phyloP scores from a whole-genome alignment of 257 asterid species.

The Solanum paucissectum region DNA sequence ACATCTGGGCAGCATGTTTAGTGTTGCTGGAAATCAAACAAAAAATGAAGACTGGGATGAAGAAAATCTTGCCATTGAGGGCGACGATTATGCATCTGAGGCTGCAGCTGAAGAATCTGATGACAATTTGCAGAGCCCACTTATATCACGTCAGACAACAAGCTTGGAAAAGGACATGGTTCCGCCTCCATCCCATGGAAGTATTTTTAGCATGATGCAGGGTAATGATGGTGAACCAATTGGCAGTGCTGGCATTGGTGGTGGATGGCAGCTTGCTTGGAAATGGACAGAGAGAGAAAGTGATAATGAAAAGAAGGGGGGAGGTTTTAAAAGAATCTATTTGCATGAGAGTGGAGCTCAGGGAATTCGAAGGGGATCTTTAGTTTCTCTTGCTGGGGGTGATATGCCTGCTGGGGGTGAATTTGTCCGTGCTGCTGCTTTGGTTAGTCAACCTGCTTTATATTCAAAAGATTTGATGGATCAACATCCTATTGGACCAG shows the following conservation, averaged over 20 bases:
- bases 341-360: conserved; percentile 38
- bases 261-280: conserved; percentile 85
- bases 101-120: conserved; percentile 34
- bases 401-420: conserved; percentile 35
- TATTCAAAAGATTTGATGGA: conserved; percentile 26
- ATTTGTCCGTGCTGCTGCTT: conserved; percentile 37
- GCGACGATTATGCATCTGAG: conserved; percentile 32
- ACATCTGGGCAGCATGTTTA: conserved; percentile 46
- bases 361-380: conserved; percentile 27
- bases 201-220: conserved; percentile 16
- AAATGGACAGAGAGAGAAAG: conserved; percentile 38
- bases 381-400: conserved; percentile 28
- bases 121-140: conserved; percentile 44
- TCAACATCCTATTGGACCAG: conserved; percentile 36
- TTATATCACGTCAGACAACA: conserved; percentile 56
- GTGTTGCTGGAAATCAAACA: conserved; percentile 29
- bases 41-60: conserved; percentile 48
- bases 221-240: conserved; percentile 22
- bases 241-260: conserved; percentile 40
- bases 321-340: conserved; percentile 50
- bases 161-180: conserved; percentile 28
- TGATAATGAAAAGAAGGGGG: conserved; percentile 23
- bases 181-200: conserved; percentile 12
- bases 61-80: conserved; percentile 23
- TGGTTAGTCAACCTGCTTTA: conserved; percentile 52